Evolutionary conservation across 441 rosid genomes (phyloP).

Genomic region (Pelargonium fulgidum): DNA sequence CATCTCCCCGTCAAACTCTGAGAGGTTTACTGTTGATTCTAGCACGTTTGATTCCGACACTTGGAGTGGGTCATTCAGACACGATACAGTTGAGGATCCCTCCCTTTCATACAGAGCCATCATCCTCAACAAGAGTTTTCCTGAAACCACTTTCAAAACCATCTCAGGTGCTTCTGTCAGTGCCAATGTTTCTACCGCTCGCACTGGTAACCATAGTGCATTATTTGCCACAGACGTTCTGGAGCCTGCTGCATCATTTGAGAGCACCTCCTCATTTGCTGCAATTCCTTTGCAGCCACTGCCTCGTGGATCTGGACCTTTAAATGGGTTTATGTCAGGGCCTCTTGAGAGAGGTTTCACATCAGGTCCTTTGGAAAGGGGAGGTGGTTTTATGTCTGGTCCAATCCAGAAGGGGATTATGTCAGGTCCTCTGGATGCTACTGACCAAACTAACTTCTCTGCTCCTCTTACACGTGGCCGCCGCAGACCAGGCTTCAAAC

Average conservation of each 20-base stretch:
- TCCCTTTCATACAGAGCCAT: conserved; percentile 37
- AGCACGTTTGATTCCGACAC: conserved; percentile 89
- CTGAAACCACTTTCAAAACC: conserved; percentile 78
- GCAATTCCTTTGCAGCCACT: conserved; percentile 85
- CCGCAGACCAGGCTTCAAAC: conserved; percentile 56
- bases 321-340: conserved; percentile 84
- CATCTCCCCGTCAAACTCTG: conserved; percentile 83
- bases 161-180: conserved; percentile 97
- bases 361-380: conserved; percentile 84
- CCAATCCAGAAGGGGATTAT: conserved; percentile 87
- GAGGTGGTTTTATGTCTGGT: conserved; percentile 85
- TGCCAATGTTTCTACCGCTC: conserved; percentile 89
- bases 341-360: conserved; percentile 87
- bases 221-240: conserved; percentile 55
- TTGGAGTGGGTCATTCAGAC: conserved; percentile 72
- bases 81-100: conserved; percentile 68
- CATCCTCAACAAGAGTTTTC: conserved; percentile 45
- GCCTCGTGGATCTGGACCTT: conserved; percentile 85
- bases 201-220: conserved; percentile 78
- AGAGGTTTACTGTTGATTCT: conserved; percentile 90
- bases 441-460: conserved; percentile 73
- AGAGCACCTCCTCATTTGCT: conserved; percentile 92
- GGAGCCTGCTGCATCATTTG: conserved; percentile 90
- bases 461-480: conserved; percentile 77
- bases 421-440: conserved; percentile 87